These are phyloP conservation scores for Bombardia bombarda DNA, from an alignment of 495 filamentous ascomycete species.

Conservation along the genomic window DNA sequence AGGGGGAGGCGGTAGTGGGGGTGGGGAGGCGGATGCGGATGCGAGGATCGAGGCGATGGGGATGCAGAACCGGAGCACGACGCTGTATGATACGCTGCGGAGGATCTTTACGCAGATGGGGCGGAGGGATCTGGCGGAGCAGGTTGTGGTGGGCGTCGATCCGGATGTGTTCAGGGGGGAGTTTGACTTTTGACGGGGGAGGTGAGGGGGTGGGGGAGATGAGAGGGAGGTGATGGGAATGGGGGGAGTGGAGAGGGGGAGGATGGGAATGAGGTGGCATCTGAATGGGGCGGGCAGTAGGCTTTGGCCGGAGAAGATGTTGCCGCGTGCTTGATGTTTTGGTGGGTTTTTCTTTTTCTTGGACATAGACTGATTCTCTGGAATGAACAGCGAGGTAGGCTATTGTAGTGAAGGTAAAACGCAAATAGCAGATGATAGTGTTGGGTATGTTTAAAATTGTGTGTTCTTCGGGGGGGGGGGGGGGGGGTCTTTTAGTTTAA, in stretches of 20 bases:
- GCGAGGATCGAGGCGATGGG: constrained; percentile 72
- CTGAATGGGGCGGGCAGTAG: constrained; percentile 6
- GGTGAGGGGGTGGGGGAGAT: constrained; percentile 6
- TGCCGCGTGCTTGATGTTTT: no score
- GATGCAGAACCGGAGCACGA: constrained; percentile 89
- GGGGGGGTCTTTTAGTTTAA: no score
- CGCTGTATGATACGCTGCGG: constrained; percentile 85
- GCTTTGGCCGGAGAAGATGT: constrained; percentile 10
- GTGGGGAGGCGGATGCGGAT: constrained; percentile 45
- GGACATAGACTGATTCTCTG: no score
- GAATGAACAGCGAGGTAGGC: no score
- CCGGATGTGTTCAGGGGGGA: constrained; percentile 72
- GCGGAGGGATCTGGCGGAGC: constrained; percentile 74
- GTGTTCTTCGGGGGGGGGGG: no score
- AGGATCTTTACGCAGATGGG: constrained; percentile 95
- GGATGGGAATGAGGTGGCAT: constrained; percentile 5
- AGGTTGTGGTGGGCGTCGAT: constrained; percentile 83
- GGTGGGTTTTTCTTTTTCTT: no score
- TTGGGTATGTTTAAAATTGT: no score
- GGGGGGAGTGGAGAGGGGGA: constrained; percentile 5
- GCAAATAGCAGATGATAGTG: no score
- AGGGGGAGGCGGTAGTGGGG: constrained; percentile 48
- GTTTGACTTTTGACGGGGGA: constrained; percentile 44
- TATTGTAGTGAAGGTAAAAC: no score
- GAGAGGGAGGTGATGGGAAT: constrained; percentile 18